Evolutionary conservation across 768 basidiomycete species (phyloP).

Genomic region (Exsudoporus frostii): DNA sequence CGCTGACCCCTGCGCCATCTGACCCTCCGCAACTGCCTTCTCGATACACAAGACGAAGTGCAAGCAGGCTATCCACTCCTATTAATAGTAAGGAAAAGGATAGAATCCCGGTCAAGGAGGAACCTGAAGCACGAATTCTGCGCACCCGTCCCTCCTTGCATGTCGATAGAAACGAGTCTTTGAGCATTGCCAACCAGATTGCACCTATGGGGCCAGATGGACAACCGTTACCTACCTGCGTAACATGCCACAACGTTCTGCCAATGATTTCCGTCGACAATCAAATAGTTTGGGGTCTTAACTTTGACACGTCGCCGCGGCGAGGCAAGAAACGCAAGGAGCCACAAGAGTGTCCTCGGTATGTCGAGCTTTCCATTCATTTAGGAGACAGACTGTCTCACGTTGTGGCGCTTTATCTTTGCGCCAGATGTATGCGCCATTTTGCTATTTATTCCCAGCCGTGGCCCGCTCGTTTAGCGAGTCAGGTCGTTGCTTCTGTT

Average conservation of each 20-base stretch:
- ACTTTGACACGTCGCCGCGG: conserved; percentile 43
- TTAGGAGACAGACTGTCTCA: conserved; percentile 12
- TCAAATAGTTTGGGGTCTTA: conserved; percentile 72
- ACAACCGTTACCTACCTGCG: conserved; percentile 64
- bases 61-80: conserved; percentile 33
- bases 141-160: conserved; percentile 45
- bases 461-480: conserved; percentile 66
- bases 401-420: conserved; percentile 13
- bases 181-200: conserved; percentile 40
- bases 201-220: conserved; percentile 61
- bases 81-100: conserved; percentile 37
- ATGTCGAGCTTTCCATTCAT: conserved; percentile 27
- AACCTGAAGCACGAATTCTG: conserved; percentile 46
- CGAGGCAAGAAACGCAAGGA: conserved; percentile 55
- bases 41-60: conserved; percentile 27
- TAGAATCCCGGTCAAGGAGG: conserved; percentile 44
- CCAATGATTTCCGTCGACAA: conserved; percentile 76
- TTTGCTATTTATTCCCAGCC: conserved; percentile 68
- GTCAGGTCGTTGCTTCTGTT: conserved; percentile 42
- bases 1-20: conserved; percentile 33
- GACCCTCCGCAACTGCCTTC: conserved; percentile 27
- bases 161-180: conserved; percentile 34
- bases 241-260: conserved; percentile 66
- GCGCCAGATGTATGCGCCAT: conserved; percentile 70
- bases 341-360: conserved; percentile 76